A percentile compares a stretch with the other conserved stretches of the same genome.
These are phyloP conservation scores for Colletotrichum sp. DNA, from an alignment of 2,329 filamentous ascomycete species.

Conservation along the genomic window DNA sequence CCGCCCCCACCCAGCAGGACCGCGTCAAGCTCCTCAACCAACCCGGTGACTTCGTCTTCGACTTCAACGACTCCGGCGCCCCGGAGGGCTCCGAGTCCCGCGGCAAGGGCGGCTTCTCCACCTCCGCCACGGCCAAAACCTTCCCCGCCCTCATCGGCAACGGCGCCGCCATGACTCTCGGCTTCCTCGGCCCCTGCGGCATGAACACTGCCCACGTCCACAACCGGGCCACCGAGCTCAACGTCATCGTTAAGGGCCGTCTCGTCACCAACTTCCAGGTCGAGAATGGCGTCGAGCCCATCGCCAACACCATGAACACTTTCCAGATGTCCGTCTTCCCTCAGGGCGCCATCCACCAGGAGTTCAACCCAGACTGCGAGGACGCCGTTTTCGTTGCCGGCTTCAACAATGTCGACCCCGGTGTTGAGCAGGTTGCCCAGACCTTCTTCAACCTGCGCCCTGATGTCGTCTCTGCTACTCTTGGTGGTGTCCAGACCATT, in stretches of 20 bases:
- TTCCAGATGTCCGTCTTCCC: constrained; percentile 55
- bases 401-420: constrained; percentile 51
- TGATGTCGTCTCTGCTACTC: constrained; percentile 44
- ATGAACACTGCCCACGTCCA: constrained; percentile 57
- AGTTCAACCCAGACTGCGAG: constrained; percentile 57
- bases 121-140: constrained; percentile 48
- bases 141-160: constrained; percentile 57
- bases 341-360: constrained; percentile 53
- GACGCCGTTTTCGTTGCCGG: constrained; percentile 53
- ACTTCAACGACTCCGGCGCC: constrained; percentile 38
- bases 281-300: constrained; percentile 45
- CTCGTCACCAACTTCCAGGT: constrained; percentile 49
- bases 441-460: constrained; percentile 48
- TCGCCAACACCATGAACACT: constrained; percentile 36
- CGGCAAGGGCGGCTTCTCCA: constrained; percentile 41
- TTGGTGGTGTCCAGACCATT: constrained; percentile 40
- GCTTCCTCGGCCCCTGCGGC: constrained; percentile 53
- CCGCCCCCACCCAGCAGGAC: constrained; percentile 33
- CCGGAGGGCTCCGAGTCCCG: constrained; percentile 9
- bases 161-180: constrained; percentile 50
- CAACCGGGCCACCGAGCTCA: constrained; percentile 52
- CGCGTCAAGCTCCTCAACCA: constrained; percentile 36
- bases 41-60: constrained; percentile 45
- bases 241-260: constrained; percentile 48
- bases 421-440: constrained; percentile 50